Conservation (phyloP, 2,329 filamentous ascomycete genomes). For the Hypoxylon sp. region DNA sequence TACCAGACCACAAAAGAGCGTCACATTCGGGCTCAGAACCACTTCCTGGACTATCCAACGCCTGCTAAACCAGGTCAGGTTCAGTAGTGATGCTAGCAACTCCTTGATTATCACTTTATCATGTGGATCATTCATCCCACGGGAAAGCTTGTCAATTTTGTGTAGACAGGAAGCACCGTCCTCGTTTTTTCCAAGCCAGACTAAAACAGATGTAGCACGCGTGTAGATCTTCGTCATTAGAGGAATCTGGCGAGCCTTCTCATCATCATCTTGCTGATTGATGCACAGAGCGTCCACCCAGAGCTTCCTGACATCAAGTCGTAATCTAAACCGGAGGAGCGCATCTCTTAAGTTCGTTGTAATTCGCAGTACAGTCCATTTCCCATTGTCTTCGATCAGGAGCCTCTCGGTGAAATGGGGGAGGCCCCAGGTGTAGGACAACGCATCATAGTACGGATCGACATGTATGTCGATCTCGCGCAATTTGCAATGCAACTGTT, state of each 20-base stretch:
- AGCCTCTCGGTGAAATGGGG: background rate
- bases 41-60: slow-evolving; percentile 3
- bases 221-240: background rate
- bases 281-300: background rate
- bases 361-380: background rate
- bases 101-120: background rate
- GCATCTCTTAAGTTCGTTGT: background rate
- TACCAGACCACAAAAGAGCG: background rate
- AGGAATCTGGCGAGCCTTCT: background rate
- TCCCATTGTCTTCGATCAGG: background rate
- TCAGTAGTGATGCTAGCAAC: background rate
- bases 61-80: slow-evolving; percentile 1
- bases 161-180: background rate
- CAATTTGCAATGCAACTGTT: background rate
- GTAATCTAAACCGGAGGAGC: background rate
- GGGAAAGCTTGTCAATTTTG: background rate
- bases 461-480: background rate
- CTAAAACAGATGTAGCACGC: background rate
- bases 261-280: slow-evolving; percentile 1
- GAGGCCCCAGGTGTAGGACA: background rate
- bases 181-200: background rate
- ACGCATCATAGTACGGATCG: slow-evolving; percentile 1
- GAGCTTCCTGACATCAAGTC: background rate
- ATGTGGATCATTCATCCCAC: background rate
- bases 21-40: background rate